phyloP scores from a whole-genome alignment of 805 yeast species.

The Kluyveromyces nonfermentans region DNA sequence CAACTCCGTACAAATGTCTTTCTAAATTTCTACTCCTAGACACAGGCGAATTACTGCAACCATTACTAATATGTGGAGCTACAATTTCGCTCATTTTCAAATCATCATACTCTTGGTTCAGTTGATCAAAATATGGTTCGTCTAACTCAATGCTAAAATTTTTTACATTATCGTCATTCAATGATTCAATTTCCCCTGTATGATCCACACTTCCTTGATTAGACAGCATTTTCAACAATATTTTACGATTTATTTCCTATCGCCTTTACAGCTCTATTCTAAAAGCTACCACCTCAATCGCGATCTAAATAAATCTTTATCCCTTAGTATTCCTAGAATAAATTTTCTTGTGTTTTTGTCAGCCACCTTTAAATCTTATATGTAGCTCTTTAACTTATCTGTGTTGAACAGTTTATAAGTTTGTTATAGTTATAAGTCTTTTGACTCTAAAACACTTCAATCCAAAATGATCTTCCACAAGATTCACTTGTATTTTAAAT shows the following conservation, averaged over 20 bases:
- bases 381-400: neutral
- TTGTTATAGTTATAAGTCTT: too few species aligned
- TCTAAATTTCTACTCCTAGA: neutral
- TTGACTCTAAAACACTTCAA: too few species aligned
- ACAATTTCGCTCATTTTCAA: constrained; percentile 13
- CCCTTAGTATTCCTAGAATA: too few species aligned
- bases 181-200: neutral
- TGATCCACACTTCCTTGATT: neutral
- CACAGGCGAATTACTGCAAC: neutral
- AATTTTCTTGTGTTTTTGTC: too few species aligned
- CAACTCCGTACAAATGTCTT: neutral
- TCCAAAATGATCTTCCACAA: too few species aligned
- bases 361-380: too few species aligned
- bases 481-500: neutral
- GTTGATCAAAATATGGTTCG: constrained; percentile 15
- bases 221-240: neutral
- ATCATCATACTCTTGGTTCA: constrained; percentile 23
- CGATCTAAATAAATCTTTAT: too few species aligned
- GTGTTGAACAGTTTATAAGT: neutral
- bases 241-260: neutral
- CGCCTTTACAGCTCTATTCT: neutral
- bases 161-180: neutral
- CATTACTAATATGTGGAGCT: constrained; percentile 3
- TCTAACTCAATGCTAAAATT: neutral
- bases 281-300: too few species aligned